Base-by-base conservation (phyloP, 202 grass and related monocot species). In the Panicum virgatum region DNA sequence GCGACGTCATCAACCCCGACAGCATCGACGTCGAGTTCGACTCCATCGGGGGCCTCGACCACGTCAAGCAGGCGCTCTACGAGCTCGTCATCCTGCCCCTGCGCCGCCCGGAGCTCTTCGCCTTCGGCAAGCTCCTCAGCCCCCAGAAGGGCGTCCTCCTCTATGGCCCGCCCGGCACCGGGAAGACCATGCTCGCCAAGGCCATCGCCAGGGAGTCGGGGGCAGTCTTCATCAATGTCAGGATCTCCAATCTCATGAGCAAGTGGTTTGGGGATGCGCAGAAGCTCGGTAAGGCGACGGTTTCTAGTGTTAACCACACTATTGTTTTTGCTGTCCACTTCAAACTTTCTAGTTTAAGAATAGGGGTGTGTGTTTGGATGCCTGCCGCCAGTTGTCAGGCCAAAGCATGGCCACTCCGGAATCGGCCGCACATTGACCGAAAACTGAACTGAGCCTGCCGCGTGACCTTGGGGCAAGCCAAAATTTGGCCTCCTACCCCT, bases 201-300 rank as follows among this genome's bases (percentile, higher is more conserved):
- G 93, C 93, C 63, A 92, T 96, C 62, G 89, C 96, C 57, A 99
- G 93, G 77, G 96, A 99, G 67, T 96, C 93, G 1, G 91, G 93
- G 30, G 89, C 96, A 57, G 88, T 99, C 79, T 99, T 99, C 70
- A 99, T 99, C 66, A 99, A 99, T 78, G 87, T 99, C 62, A 99
- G 90, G 89, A 81, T 99, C 18, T 99, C 92, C 36, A 99, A 96
- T 73, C 83, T 99, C 89, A 99, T 99, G 93, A 99, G 92, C 83
- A 99, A 99, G 85, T 99, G 96, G 96, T 99, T 99, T 60, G 96
- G 91, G 18, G 96, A 99, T 67, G 93, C 96, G 0, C 96, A 99
- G 75, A 99, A 99, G 87, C 87, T 99, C n/a, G 96, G 96, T 99
- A 83, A 84, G 69, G 47, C 9, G 12, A 26, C 20, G 23, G 23